A percentile compares a stretch with the other conserved stretches of the same genome.
phyloP scores from a whole-genome alignment of 83 land plant species.

The Picea mariana region DNA sequence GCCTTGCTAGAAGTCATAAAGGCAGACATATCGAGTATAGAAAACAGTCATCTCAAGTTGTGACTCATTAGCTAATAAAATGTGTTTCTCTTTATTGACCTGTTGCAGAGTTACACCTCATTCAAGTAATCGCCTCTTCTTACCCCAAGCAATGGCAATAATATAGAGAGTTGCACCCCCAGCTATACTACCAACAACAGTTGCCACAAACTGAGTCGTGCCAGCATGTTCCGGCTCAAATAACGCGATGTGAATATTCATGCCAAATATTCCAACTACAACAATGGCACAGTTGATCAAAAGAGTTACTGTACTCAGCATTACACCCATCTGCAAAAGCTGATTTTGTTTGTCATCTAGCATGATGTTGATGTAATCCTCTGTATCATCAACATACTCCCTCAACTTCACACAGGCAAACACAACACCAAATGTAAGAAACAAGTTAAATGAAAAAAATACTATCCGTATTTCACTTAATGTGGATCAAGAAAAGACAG shows the following conservation, averaged over 20 bases:
- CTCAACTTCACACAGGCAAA: constrained; percentile 29
- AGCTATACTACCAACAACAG: constrained; percentile 20
- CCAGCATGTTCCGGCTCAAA: constrained; percentile 20
- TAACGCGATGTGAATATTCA: constrained; percentile 47
- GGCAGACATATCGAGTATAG: no score
- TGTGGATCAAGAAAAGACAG: no score
- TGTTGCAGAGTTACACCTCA: no score
- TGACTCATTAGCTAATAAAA: no score
- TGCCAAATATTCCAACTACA: constrained; percentile 42
- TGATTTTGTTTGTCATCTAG: constrained; percentile 67
- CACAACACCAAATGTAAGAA: background rate
- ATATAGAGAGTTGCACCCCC: no score
- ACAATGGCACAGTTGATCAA: background rate
- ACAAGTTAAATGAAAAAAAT: no score
- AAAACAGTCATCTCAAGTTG: no score
- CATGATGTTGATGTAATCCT: constrained; percentile 62
- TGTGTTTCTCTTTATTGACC: no score
- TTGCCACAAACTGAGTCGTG: constrained; percentile 27
- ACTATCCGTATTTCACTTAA: no score
- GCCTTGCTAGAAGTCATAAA: no score
- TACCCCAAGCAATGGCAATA: no score
- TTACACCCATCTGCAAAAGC: constrained; percentile 57
- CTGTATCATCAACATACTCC: constrained; percentile 64
- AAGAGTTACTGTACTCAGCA: constrained; percentile 46
- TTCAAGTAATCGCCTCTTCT: no score